These are phyloP conservation scores for Syncephalis fuscata DNA, from an alignment of 371 early-diverging fungal genomes.

Conservation along the genomic window DNA sequence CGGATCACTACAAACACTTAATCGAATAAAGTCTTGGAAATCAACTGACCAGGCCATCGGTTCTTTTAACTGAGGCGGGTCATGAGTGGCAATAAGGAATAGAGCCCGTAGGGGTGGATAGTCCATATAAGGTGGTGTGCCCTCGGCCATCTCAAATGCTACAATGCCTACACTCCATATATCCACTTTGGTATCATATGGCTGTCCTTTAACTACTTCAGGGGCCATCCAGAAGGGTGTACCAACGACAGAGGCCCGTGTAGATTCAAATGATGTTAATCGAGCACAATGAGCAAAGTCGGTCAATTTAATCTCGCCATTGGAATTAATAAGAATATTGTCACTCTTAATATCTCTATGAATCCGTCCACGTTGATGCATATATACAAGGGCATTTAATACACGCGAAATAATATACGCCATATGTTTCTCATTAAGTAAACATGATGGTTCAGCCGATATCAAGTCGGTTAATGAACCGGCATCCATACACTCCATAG, in stretches of 20 bases:
- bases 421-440: slow-evolving; percentile 38
- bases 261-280: slow-evolving; percentile 31
- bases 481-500: slow-evolving; percentile 68
- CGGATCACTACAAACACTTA: not conserved
- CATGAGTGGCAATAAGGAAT: slow-evolving; percentile 40
- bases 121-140: slow-evolving; percentile 53
- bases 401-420: slow-evolving; percentile 59
- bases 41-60: slow-evolving; percentile 27
- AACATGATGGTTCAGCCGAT: slow-evolving; percentile 19
- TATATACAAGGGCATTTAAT: slow-evolving; percentile 68
- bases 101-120: slow-evolving; percentile 42
- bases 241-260: slow-evolving; percentile 51
- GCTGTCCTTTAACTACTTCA: slow-evolving; percentile 65
- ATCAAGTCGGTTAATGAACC: slow-evolving; percentile 56
- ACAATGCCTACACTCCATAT: slow-evolving; percentile 79
- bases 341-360: slow-evolving; percentile 91
- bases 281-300: slow-evolving; percentile 60
- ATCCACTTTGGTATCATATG: slow-evolving; percentile 72
- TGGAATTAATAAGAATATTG: slow-evolving; percentile 48
- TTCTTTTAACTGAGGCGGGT: slow-evolving; percentile 26
- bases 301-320: slow-evolving; percentile 57
- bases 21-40: slow-evolving; percentile 24
- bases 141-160: slow-evolving; percentile 69
- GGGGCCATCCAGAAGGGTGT: slow-evolving; percentile 97
- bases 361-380: slow-evolving; percentile 80